Evolutionary conservation across 305 asterid species (phyloP), one percentile per base, ranked within the genome.

Genomic region (Caryopteris hybrid): DNA sequence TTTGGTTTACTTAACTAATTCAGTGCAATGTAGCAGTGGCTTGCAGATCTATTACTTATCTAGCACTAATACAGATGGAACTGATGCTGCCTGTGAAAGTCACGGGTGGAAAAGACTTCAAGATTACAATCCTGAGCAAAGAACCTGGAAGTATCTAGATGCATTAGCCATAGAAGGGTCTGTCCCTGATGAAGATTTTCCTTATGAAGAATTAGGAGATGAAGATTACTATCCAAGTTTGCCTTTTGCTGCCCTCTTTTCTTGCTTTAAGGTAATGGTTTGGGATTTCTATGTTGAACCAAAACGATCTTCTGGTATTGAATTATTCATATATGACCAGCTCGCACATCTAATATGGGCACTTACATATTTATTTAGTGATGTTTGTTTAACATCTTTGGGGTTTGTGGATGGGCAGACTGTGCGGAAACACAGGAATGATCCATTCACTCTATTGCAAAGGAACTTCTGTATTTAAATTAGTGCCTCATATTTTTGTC

Each of bases 241-340:
- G 84, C 99, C 99, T 70, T 93, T 91, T 78, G 95, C 97, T 62
- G 95, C 99, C 4, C 84, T 91, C 43, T 94, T 91, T 81, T 91
- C 99, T 74, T 84, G 95, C 80, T 83, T 91, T 72, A 94, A 91
- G 97, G 99, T 93, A 66, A 48, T 74, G 59, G 27, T 69, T 43
- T 61, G 13, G 22, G 17, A 27, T 27, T 48, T 53, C 23, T 46
- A 6, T 36, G 3, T 46, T 52, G 29, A 43, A 71, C 33, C 20
- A 42, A 41, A 70, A 51, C 50, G 48, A 52, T 64, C 39, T 23
- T 74, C 47, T 61, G 25, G 33, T 25, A 31, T 23, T 51, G 57
- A 58, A 55, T 74, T 46, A 64, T 65, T 45, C 46, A 45, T 33
- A 41, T 61, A 66, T 6, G 68, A 17, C 66, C 29, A 53, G 47